Evolutionary conservation across 148 eudicot genomes (phyloP), one percentile per base, ranked within the genome.

Genomic region (Camellia granthamiana): DNA sequence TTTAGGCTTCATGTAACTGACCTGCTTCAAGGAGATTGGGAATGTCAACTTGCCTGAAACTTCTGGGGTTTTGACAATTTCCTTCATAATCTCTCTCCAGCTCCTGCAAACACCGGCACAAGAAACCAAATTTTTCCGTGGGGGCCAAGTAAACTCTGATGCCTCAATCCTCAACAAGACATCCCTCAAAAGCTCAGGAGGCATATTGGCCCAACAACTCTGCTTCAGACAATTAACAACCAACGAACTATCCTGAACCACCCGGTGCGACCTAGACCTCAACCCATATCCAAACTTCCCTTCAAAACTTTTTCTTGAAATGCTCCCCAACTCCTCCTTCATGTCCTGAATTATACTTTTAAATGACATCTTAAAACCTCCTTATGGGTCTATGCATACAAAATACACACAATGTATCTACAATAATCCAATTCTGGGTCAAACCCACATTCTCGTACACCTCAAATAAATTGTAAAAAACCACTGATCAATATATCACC

Each of bases 21-120:
- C 98, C 98, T 95, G 98, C 87, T 95, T 95, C 87, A 95, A 81
- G 62, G 98, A 93, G 61, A 95, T 92, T 7, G 98, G 98, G 79
- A 95, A 95, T 3, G 97, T 93, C 86, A 95, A 81, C 77, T 88
- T 93, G 74, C 87, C 88, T 0, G 92, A 90, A 73, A 85, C 69
- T 85, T 93, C 90, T 0, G 89, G 92, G 16, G 86, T 88, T 78
- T 85, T 90, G 21, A 95, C 96, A 80, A 92, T 87, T 65, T 95
- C 98, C 79, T 91, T 93, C 90, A 90, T 86, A 23, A 85, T 89
- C 15, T 88, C 94, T 79, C 98, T 91, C 97, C 98, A 95, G 85
- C 88, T 93, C 85, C 87, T 84, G 82, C 98, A 95, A 58, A 93
- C 98, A 71, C 97, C 94, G 54, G 93, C 98, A 73, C 98, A 93